phyloP scores from a whole-genome alignment of 176 grass and related monocot species.

The Elymus sibiricus region DNA sequence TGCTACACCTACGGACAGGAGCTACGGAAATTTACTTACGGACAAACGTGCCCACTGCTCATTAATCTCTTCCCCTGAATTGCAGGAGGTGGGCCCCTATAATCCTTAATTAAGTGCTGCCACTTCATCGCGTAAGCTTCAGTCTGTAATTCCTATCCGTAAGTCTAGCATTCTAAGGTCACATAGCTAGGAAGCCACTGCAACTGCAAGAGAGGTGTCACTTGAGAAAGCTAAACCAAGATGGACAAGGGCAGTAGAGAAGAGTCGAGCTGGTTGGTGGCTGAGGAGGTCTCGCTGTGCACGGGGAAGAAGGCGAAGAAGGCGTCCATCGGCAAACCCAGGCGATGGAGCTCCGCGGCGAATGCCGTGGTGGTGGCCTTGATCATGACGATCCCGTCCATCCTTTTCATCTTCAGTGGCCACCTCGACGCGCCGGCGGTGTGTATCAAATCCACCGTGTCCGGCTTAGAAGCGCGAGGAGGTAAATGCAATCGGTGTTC shows the following conservation, averaged over 20 bases:
- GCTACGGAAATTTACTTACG: too few relatives aligned
- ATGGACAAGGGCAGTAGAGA: background rate
- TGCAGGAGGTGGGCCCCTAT: too few relatives aligned
- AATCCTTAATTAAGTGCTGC: too few relatives aligned
- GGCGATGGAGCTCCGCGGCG: conserved; percentile 15
- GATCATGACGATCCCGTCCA: conserved; percentile 18
- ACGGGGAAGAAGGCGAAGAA: conserved; percentile 17
- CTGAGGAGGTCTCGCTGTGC: conserved; percentile 16
- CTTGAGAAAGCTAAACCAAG: background rate
- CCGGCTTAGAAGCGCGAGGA: background rate
- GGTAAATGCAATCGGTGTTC: background rate
- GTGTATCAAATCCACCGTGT: conserved; percentile 6
- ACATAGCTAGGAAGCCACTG: background rate
- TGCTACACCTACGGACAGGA: too few relatives aligned
- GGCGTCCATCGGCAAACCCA: background rate
- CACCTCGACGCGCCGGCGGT: background rate
- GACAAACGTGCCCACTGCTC: too few relatives aligned
- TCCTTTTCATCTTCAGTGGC: conserved; percentile 15
- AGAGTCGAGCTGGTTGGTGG: background rate
- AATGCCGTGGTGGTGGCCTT: conserved; percentile 22
- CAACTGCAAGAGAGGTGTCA: background rate
- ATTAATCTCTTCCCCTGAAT: too few relatives aligned
- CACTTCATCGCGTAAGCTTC: too few relatives aligned
- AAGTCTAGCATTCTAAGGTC: too few relatives aligned
- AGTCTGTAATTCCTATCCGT: too few relatives aligned